Evolutionary conservation across 1,284 basidiomycete species (phyloP).

Genomic region (Pseudozyma sp.): DNA sequence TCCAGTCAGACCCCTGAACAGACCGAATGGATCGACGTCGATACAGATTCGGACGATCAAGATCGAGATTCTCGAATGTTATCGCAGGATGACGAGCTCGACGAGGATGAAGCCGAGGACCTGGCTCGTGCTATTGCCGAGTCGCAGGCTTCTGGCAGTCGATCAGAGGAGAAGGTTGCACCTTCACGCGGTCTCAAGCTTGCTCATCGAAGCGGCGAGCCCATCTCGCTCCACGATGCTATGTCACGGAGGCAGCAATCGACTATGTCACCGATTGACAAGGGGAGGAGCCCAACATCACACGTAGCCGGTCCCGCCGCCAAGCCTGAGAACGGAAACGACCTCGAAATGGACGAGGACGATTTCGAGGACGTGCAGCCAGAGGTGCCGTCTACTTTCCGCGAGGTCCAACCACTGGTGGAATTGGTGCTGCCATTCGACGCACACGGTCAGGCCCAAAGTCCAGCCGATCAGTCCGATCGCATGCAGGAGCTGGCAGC

Average conservation of each 20-base stretch:
- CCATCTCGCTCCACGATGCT: slow-evolving; percentile 39
- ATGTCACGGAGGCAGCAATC: slow-evolving; percentile 10
- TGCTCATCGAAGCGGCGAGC: slow-evolving; percentile 30
- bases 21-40: slow-evolving; percentile 42
- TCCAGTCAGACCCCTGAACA: slow-evolving; percentile 13
- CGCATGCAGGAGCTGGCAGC: slow-evolving; percentile 48
- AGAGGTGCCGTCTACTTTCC: slow-evolving; percentile 11
- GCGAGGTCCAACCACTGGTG: slow-evolving; percentile 11
- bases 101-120: slow-evolving; percentile 57
- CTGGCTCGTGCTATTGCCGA: slow-evolving; percentile 51
- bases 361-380: slow-evolving; percentile 46
- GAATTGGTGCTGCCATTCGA: neutral
- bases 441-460: neutral
- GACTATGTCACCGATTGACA: neutral
- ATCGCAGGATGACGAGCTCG: slow-evolving; percentile 31
- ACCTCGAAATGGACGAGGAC: slow-evolving; percentile 29
- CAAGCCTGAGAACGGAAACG: neutral
- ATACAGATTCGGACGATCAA: slow-evolving; percentile 27
- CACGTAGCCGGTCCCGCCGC: neutral
- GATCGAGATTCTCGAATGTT: slow-evolving; percentile 15
- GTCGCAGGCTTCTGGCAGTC: slow-evolving; percentile 22
- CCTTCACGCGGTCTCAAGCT: slow-evolving; percentile 26
- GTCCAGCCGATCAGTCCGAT: slow-evolving; percentile 4
- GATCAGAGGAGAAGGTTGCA: neutral
- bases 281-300: neutral